Evolutionary conservation across 495 filamentous ascomycete genomes (phyloP), one percentile per base, ranked within the genome.

Genomic region (Penicillium subrubescens): DNA sequence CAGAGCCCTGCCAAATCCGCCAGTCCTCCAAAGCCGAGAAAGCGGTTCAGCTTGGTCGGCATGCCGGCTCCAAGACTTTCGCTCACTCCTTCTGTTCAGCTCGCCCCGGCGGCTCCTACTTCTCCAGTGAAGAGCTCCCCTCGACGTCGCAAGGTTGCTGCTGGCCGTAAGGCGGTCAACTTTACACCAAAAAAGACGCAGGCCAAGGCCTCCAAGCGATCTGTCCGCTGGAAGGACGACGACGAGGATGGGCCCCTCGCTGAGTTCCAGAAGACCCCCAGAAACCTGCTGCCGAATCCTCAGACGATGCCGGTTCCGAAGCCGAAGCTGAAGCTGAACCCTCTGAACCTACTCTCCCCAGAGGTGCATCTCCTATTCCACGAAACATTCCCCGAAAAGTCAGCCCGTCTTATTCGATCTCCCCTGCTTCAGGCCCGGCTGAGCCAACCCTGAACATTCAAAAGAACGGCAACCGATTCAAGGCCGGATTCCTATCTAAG

Each of bases 191-290:
- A 92, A 81, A 95, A 95, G 79, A 78, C 80, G 0, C 83, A 87
- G 33, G 81, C 83, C 3, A 89, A 88, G 63, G 65, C 77, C 29
- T 60, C 73, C 19, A 95, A 96, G 80, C 83, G 92, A 68, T 86
- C 84, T 41, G 95, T 99, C 15, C 84, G 93, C 59, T 99, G 96
- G 96, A 88, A 90, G 52, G 95, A 99, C 71, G 95, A 98, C 68
- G 90, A 90, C 57, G 86, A 88, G 31, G 90, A 97, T 70, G 92
- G 92, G 11, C 84, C 88, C 34, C 78, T 97, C 33, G 91, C 92
- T 59, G 94, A 97, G 70, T 96, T 93, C 65, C 89, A 94, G 72
- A 91, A 91, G 77, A 96, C 94, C 94, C 93, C 29, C 82, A 91
- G 69, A 90, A 87, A 70, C n/a, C 53, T 39, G 67, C 72, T 11